Evolutionary conservation across 768 basidiomycete species (phyloP).

Genomic region (Mrakia gelida): DNA sequence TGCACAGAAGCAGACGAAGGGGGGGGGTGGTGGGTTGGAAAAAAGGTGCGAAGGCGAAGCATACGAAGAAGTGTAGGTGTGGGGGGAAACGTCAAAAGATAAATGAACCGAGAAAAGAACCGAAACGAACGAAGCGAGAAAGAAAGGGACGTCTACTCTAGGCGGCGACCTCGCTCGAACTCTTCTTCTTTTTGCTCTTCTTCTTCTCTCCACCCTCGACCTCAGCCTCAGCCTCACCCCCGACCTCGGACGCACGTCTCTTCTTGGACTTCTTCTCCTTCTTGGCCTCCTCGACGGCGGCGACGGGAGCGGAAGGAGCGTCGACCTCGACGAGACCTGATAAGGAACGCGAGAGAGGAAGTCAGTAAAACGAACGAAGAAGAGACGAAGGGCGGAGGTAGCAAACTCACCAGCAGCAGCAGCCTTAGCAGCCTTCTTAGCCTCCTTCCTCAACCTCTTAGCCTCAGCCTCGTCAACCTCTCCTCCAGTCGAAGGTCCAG

Average conservation of each 20-base stretch:
- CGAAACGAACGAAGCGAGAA: constrained; percentile 42
- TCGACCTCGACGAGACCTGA: not conserved
- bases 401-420: constrained; percentile 12
- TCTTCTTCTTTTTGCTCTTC: constrained; percentile 47
- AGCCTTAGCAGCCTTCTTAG: constrained; percentile 46
- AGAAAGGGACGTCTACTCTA: constrained; percentile 34
- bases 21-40: not conserved
- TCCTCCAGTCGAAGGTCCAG: constrained; percentile 40
- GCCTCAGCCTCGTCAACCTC: constrained; percentile 34
- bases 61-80: not conserved
- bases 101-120: constrained; percentile 25
- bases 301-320: not conserved
- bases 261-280: constrained; percentile 47
- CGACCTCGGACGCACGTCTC: constrained; percentile 42
- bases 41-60: not conserved
- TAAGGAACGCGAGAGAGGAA: not conserved
- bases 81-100: not conserved
- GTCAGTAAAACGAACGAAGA: not conserved
- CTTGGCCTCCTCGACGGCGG: constrained; percentile 14
- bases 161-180: constrained; percentile 35
- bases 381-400: not conserved
- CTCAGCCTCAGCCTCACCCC: constrained; percentile 33
- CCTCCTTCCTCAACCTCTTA: constrained; percentile 45
- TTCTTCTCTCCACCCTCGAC: constrained; percentile 37
- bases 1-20: too few species aligned